Percentiles rank a stretch among this genome's conserved stretches.
These are phyloP conservation scores for Alisma plantagoaquatica DNA, from an alignment of 106 monocot species.

Conservation along the genomic window DNA sequence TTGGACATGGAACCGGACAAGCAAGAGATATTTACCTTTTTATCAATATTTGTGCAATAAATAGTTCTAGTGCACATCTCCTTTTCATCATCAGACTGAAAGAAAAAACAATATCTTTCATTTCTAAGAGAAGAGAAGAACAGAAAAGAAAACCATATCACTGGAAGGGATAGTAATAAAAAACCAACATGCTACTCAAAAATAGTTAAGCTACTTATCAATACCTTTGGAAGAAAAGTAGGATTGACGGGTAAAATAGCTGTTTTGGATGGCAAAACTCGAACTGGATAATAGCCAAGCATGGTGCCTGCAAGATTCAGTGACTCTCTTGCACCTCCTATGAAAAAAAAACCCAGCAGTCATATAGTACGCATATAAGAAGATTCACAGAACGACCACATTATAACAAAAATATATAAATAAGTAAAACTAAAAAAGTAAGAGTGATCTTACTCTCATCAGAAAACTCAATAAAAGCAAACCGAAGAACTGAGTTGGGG, in stretches of 20 bases:
- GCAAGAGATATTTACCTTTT: slow-evolving; percentile 20
- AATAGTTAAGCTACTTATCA: background rate
- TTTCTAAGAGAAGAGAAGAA: background rate
- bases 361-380: background rate
- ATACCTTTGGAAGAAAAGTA: slow-evolving; percentile 34
- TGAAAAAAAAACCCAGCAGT: background rate
- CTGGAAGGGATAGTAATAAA: no score
- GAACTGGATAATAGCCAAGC: slow-evolving; percentile 33
- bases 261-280: slow-evolving; percentile 38
- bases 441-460: slow-evolving; percentile 27
- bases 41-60: slow-evolving; percentile 50
- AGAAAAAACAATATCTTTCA: background rate
- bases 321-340: slow-evolving; percentile 29
- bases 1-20: background rate
- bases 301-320: slow-evolving; percentile 27
- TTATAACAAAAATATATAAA: background rate
- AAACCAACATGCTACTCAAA: background rate
- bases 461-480: slow-evolving; percentile 42
- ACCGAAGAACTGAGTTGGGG: slow-evolving; percentile 29
- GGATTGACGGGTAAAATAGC: slow-evolving; percentile 41
- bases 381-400: no score
- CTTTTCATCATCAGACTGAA: slow-evolving; percentile 35
- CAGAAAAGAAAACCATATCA: background rate
- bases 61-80: slow-evolving; percentile 36
- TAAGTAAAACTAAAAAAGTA: background rate